Evolutionary conservation across 805 yeast genomes (phyloP), one percentile per base, ranked within the genome.

Genomic region (Pichia rugopelliculosa): DNA sequence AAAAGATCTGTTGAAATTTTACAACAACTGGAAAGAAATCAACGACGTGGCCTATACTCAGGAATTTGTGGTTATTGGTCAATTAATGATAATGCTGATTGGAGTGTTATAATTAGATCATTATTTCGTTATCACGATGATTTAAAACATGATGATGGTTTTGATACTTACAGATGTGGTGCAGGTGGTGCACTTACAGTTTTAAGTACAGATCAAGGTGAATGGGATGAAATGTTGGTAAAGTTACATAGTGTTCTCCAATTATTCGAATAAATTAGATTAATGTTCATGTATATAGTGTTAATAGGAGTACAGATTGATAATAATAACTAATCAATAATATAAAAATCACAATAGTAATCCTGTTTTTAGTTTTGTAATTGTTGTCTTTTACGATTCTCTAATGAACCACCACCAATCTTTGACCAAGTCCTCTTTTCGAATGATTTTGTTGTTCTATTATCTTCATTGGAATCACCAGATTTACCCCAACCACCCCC

Each of bases 111-210:
- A 38, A 93, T 93, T 48, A 73, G 99, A 39, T 87, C 96, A 2
- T 72, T 88, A 45, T 88, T 79, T 62, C 76, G 77, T 49, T 86
- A 87, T 61, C 59, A 67, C 22, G 68, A 74, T 34, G 88, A 82
- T 55, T 36, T 60, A 13, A 40, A 46, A 17, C 42, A 41, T 12
- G 42, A 40, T 1, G 58, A 56, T 5, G 49, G 46, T 2, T 52
- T 53, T 1, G 53, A 57, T 13, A 66, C 68, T 2, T 93, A 96
- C 95, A 72, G 88, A 52, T 78, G 91, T 46, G 99, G 99, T 1
- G 99, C 99, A 8, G 99, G 99, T 15, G 99, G 99, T 4, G 99
- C 98, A 17, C 81, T 93, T 40, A 93, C 98, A 0, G 90, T 89
- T 3, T 69, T 93, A 51, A 87, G 96, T 60, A 80, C 87, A 23